phyloP scores from a whole-genome alignment of 257 asterid species.

The Solanum pennellii region DNA sequence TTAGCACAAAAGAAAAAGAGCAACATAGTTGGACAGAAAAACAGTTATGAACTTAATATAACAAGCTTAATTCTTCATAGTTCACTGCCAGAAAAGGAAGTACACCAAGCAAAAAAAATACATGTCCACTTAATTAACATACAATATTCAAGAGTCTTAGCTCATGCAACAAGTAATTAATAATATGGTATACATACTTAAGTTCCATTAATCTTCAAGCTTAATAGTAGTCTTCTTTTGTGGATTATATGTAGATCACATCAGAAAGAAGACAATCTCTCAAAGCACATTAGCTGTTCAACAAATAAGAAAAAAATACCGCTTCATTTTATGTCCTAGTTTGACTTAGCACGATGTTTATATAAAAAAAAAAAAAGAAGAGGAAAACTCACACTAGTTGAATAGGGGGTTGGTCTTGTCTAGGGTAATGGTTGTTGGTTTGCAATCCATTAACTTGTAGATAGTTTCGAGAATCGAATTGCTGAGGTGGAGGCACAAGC shows the following conservation, averaged over 20 bases:
- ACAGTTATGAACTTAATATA: background rate
- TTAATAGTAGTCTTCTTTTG: background rate
- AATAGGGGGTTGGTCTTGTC: constrained; percentile 51
- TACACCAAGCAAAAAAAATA: background rate
- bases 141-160: background rate
- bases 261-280: background rate
- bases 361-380: background rate
- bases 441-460: constrained; percentile 55
- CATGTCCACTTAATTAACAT: background rate
- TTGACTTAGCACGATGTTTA: background rate
- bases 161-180: background rate
- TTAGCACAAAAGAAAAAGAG: background rate
- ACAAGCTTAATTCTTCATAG: background rate
- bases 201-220: background rate
- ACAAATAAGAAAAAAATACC: background rate
- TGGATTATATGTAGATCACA: background rate
- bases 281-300: background rate
- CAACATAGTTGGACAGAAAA: background rate
- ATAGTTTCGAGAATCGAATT: constrained; percentile 64
- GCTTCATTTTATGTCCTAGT: background rate
- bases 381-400: constrained; percentile 45
- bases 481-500: constrained; percentile 44
- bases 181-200: background rate
- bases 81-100: background rate
- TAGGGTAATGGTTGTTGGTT: constrained; percentile 28